These are phyloP conservation scores for Huntiella abstrusa DNA, from an alignment of 2,329 filamentous ascomycete genomes.

Conservation along the genomic window DNA sequence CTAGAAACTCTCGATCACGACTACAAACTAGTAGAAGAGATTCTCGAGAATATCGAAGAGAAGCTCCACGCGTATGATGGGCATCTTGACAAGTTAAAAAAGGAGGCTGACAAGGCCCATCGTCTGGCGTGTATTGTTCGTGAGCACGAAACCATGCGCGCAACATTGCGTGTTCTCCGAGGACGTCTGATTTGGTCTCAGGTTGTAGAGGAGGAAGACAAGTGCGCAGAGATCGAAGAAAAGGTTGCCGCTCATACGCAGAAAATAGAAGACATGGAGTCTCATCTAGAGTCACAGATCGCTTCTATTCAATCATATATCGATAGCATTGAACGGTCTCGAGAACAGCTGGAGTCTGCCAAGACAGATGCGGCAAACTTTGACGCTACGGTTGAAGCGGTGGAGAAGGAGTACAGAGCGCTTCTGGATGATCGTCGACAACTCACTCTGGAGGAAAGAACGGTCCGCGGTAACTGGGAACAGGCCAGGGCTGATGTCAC, in stretches of 20 bases:
- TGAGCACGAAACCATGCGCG: slow-evolving; percentile 45
- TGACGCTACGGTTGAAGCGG: slow-evolving; percentile 17
- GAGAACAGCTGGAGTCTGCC: slow-evolving; percentile 15
- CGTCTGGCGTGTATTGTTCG: slow-evolving; percentile 45
- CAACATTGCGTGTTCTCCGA: slow-evolving; percentile 37
- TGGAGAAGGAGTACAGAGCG: slow-evolving; percentile 22
- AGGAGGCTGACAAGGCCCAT: slow-evolving; percentile 39
- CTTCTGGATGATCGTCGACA: slow-evolving; percentile 49
- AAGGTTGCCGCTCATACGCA: not conserved
- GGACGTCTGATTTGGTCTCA: slow-evolving; percentile 73
- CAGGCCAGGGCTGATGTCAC: slow-evolving; percentile 28
- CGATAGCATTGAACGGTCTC: slow-evolving; percentile 13
- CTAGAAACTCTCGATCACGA: slow-evolving; percentile 83
- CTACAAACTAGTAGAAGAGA: slow-evolving; percentile 67
- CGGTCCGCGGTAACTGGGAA: slow-evolving; percentile 27
- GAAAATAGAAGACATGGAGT: not conserved
- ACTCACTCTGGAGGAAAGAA: slow-evolving; percentile 9
- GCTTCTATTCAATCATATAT: slow-evolving; percentile 1
- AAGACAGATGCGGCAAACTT: slow-evolving; percentile 9
- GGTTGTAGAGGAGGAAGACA: slow-evolving; percentile 55
- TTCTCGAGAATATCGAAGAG: slow-evolving; percentile 50
- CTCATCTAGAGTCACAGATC: not conserved
- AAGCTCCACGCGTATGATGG: slow-evolving; percentile 42
- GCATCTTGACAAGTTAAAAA: slow-evolving; percentile 43
- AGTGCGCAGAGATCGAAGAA: slow-evolving; percentile 18